Evolutionary conservation across 805 yeast genomes (phyloP), one percentile per base, ranked within the genome.

Genomic region (Candida boleticola): DNA sequence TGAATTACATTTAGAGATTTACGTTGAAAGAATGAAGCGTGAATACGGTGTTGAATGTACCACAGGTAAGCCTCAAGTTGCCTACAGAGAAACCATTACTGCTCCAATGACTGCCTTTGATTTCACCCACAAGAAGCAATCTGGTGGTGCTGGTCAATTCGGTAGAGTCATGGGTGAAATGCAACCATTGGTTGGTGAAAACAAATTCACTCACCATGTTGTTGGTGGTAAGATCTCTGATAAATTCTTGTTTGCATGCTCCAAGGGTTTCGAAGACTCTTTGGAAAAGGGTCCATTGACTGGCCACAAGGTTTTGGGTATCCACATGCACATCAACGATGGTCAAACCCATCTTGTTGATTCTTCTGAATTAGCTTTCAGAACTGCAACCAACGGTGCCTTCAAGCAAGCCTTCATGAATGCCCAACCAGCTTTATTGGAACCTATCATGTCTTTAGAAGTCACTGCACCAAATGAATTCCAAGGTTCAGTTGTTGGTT

Each of bases 111-210:
- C 92, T 23, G 74, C 80, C 11, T 92, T 93, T 59, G 98, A 93
- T 63, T 89, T 84, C 71, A 85, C 96, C 22, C 98, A 92, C 75
- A 93, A 93, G 79, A 92, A 89, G 63, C 99, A 93, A 74, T 79
- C 92, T 60, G 99, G 99, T 67, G 99, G 99, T 79, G 95, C 98
- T 51, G 99, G 99, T 71, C 99, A 93, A 75, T 93, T 82, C 62
- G 99, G 96, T 67, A 83, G 90, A 72, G 97, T 92, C 58, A 85
- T 89, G 66, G 98, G 99, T 62, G 77, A 73, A 43, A 63, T 90
- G 68, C 66, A 74, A 5, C 81, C 89, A 41, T 60, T 78, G 37
- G 85, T 77, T 39, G 82, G 79, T 37, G 80, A 77, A 44, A 90
- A 90, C 65, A 71, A 71, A 52, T 93, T 92, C 66, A 80, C 84